phyloP scores from a whole-genome alignment of 1,284 basidiomycete species.

The Ganoderma multipileum region DNA sequence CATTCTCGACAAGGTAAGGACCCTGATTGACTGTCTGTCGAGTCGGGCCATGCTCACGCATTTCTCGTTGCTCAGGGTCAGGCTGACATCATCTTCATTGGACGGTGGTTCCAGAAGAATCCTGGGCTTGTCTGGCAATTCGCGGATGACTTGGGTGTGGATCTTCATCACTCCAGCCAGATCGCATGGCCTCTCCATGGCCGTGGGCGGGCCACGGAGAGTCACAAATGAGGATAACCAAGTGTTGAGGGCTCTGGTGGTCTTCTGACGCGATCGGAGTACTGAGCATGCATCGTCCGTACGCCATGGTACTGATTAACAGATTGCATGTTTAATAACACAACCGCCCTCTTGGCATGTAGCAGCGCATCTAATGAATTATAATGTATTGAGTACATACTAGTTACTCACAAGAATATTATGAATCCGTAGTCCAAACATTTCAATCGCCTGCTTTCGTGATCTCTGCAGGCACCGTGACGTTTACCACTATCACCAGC shows the following conservation, averaged over 20 bases:
- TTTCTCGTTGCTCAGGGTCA: constrained; percentile 26
- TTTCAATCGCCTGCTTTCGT: background rate
- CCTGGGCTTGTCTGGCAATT: constrained; percentile 56
- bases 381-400: no score
- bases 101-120: constrained; percentile 61
- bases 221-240: background rate
- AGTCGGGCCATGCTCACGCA: background rate
- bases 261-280: background rate
- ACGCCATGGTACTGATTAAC: no score
- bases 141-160: constrained; percentile 58
- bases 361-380: no score
- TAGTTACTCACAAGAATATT: no score
- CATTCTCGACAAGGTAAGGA: constrained; percentile 51
- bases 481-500: no score
- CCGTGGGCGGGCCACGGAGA: background rate
- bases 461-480: background rate
- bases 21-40: background rate
- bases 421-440: background rate
- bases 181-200: constrained; percentile 54
- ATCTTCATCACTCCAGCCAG: constrained; percentile 52
- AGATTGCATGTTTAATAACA: no score
- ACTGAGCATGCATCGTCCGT: background rate
- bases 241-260: background rate
- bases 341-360: no score
- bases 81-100: constrained; percentile 53